Base-by-base conservation (phyloP, 768 basidiomycete genomes). In the Boletellus sp. region DNA sequence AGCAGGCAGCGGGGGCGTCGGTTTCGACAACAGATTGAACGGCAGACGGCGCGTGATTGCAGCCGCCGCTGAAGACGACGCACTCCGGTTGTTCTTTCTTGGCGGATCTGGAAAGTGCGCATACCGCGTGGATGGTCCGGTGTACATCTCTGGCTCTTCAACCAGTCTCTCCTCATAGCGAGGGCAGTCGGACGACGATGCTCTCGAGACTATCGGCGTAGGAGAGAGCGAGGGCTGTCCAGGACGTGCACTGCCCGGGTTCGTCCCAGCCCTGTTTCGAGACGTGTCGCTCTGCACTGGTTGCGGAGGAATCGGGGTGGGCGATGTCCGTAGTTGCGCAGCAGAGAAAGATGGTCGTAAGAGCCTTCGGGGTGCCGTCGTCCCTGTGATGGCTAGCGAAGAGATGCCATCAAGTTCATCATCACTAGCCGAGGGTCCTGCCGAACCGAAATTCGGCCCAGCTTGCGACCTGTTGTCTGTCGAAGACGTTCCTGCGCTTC, bases 271-370 rank as follows among this genome's bases (percentile, higher is more conserved):
- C 51, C 87, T 79, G 65, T 68, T 77, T 54, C 86, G 76, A 28
- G 63, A 58, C 47, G 63, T 50, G 43, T 74, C 78, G 57, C 75
- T 77, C 31, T 74, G 74, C 26, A 68, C 72, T 17, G 55, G 67
- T 54, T 57, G 68, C 64, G 60, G 42, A 40, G 70, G 62, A 52
- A 65, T 51, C 28, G 71, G 48, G 39, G 72, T 72, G n/a, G 77
- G 70, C 10, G 71, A 69, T 15, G 74, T 79, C 50, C 87, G 77
- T 35, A 90, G 70, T 58, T 90, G 88, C 12, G 85, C 85, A 45
- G 88, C 87, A 62, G 88, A 90, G 56, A 80, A 77, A 19, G 88
- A 90, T 15, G 87, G 84, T 45, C 88, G 77, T 50, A 90, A 62
- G 45, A 69, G 65, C 55, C 74, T 75, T 59, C 85, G 74, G 24